phyloP scores from a whole-genome alignment of 2,329 filamentous ascomycete species.

The Apiospora arundinis region DNA sequence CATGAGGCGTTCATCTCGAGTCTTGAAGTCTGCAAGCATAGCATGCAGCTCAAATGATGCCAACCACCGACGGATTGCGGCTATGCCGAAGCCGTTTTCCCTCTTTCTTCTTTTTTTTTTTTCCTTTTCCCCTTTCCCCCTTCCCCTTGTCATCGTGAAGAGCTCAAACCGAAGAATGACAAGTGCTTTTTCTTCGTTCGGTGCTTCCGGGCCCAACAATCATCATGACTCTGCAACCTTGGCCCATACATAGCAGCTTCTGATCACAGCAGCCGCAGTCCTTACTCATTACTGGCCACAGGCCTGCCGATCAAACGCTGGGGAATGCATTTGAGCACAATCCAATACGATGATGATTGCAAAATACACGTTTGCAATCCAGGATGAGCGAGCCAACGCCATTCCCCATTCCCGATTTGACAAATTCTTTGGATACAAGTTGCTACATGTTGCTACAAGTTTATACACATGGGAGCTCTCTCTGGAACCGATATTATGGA shows the following conservation, averaged over 20 bases:
- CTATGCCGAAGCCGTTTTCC: neutral
- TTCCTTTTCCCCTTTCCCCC: neutral
- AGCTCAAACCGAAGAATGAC: neutral
- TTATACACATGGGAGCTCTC: conserved; percentile 18
- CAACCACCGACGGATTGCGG: neutral
- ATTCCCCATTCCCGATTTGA: neutral
- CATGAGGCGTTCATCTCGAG: conserved; percentile 4
- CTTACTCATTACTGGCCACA: conserved; percentile 5
- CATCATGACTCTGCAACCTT: neutral
- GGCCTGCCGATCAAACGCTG: neutral
- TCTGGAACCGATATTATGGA: conserved; percentile 11
- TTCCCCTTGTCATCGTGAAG: neutral
- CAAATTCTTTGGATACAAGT: conserved; percentile 21
- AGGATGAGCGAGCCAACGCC: neutral
- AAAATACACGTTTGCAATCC: neutral
- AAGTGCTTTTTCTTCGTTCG: neutral
- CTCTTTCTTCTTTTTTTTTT: neutral
- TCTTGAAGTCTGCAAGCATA: neutral
- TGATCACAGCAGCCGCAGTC: neutral
- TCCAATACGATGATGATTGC: neutral
- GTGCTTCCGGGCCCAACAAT: neutral
- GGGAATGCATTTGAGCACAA: neutral
- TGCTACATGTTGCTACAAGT: conserved; percentile 23
- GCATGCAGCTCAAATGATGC: neutral
- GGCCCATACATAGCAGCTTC: neutral